phyloP scores from a whole-genome alignment of 2,329 filamentous ascomycete genomes.

The Zalaria obscura region DNA sequence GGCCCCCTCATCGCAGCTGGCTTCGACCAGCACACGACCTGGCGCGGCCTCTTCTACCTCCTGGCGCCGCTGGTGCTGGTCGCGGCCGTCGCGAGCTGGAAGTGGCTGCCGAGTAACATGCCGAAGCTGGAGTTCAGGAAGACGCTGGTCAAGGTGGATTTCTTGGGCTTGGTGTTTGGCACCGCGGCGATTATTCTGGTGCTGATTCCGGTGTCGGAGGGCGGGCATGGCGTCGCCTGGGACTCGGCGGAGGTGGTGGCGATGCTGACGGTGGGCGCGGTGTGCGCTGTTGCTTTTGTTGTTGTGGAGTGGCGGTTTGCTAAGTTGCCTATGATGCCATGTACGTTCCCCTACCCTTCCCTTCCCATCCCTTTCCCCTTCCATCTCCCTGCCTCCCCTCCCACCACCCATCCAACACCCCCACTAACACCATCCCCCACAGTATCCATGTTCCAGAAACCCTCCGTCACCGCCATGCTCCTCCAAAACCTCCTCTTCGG shows the following conservation, averaged over 20 bases:
- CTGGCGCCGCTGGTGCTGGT: slow-evolving; percentile 32
- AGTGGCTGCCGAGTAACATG: slow-evolving; percentile 41
- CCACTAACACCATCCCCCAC: slow-evolving; percentile 34
- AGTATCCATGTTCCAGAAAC: slow-evolving; percentile 41
- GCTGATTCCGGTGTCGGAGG: slow-evolving; percentile 35
- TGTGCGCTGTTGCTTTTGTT: slow-evolving; percentile 34
- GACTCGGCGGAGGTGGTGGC: slow-evolving; percentile 38
- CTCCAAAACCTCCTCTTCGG: slow-evolving; percentile 47
- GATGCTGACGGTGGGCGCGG: slow-evolving; percentile 38
- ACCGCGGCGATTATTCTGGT: slow-evolving; percentile 32
- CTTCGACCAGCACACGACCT: slow-evolving; percentile 19
- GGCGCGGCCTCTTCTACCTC: slow-evolving; percentile 19
- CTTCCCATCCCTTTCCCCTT: no score
- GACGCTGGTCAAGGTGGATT: slow-evolving; percentile 39
- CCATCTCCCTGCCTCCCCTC: no score
- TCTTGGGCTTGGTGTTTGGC: slow-evolving; percentile 33
- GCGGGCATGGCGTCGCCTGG: slow-evolving; percentile 45
- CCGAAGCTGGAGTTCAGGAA: slow-evolving; percentile 37
- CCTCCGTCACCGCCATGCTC: slow-evolving; percentile 40
- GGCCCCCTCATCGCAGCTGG: slow-evolving; percentile 41
- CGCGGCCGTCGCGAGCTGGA: slow-evolving; percentile 29
- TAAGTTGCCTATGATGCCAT: slow-evolving; percentile 32
- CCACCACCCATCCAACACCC: slow-evolving; percentile 10
- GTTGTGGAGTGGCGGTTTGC: slow-evolving; percentile 40
- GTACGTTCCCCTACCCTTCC: slow-evolving; percentile 29